Percentiles rank a stretch among this genome's conserved stretches.
phyloP scores from a whole-genome alignment of 495 filamentous ascomycete species.

The Neurospora hispaniola region DNA sequence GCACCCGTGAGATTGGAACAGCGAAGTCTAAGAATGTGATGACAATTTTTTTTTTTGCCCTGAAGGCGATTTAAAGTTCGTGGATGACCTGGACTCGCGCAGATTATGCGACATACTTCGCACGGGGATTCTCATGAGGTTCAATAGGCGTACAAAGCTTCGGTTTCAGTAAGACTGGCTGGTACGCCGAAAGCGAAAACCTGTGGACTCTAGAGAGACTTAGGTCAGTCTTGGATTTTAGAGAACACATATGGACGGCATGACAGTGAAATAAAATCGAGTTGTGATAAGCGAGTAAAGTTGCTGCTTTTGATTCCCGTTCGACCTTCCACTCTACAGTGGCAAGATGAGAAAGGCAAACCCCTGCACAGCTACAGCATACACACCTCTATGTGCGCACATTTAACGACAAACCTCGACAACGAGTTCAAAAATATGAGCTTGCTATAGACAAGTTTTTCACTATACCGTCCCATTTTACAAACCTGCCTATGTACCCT shows the following conservation, averaged over 20 bases:
- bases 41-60: background rate
- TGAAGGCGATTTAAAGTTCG: background rate
- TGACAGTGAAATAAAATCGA: no score
- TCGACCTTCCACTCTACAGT: background rate
- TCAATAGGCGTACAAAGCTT: background rate
- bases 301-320: background rate
- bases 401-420: background rate
- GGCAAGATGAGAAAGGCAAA: background rate
- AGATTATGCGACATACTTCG: background rate
- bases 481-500: background rate
- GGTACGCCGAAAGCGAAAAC: background rate
- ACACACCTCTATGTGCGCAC: background rate
- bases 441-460: background rate
- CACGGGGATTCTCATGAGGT: background rate
- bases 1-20: background rate
- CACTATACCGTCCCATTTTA: background rate
- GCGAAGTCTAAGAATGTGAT: background rate
- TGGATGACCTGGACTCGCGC: background rate
- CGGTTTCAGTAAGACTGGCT: background rate
- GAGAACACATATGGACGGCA: no score
- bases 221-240: no score
- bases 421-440: background rate
- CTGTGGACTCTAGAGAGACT: no score
- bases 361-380: no score
- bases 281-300: background rate